phyloP scores from a whole-genome alignment of 1,139 yeast species.

The Tardiomyces digboiensis region DNA sequence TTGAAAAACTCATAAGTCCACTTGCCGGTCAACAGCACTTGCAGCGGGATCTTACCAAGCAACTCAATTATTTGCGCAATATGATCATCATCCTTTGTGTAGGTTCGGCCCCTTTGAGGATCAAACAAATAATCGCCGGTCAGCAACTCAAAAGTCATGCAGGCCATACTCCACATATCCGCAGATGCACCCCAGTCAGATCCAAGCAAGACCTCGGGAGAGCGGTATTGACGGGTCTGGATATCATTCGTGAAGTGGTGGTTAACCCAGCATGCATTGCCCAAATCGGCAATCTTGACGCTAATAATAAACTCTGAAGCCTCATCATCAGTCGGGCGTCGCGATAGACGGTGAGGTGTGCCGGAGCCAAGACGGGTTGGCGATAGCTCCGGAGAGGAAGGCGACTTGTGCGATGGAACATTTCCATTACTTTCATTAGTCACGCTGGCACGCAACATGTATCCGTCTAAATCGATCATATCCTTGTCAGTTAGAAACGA shows the following conservation, averaged over 20 bases:
- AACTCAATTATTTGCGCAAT: conserved; percentile 76
- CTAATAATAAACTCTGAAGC: conserved; percentile 28
- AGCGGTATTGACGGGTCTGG: conserved; percentile 78
- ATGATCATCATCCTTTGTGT: conserved; percentile 76
- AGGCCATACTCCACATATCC: conserved; percentile 80
- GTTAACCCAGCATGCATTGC: conserved; percentile 72
- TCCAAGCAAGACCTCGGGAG: conserved; percentile 70
- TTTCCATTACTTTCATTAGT: background rate
- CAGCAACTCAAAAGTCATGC: conserved; percentile 68
- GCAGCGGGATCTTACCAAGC: conserved; percentile 50
- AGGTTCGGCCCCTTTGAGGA: conserved; percentile 57
- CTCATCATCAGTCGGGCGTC: conserved; percentile 9
- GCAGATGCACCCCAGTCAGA: conserved; percentile 76
- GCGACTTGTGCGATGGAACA: conserved; percentile 1
- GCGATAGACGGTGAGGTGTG: conserved; percentile 5
- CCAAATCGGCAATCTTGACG: conserved; percentile 75
- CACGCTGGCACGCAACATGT: background rate
- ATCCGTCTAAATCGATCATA: background rate
- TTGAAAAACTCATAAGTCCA: conserved; percentile 46
- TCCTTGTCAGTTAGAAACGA: background rate
- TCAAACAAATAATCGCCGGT: conserved; percentile 84
- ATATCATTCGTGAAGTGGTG: conserved; percentile 75
- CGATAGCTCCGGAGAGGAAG: background rate
- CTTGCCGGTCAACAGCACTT: conserved; percentile 43
- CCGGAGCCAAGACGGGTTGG: background rate